Conservation (phyloP, 805 yeast genomes). For the Candida hispaniensis region DNA sequence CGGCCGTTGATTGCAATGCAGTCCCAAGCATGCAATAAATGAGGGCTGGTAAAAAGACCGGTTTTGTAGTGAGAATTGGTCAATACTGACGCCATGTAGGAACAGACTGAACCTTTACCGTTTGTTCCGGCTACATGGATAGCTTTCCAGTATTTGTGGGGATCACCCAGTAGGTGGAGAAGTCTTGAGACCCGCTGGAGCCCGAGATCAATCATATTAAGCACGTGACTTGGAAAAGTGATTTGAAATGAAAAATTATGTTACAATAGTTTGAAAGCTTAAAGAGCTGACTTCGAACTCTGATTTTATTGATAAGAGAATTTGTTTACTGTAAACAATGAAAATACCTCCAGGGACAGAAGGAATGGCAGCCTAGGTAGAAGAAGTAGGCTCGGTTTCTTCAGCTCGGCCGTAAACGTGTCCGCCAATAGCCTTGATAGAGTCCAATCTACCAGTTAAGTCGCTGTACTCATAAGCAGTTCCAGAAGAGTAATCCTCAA, state of each 20-base stretch:
- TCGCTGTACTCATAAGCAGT: slow-evolving; percentile 34
- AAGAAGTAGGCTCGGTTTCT: no score
- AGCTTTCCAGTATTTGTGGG: slow-evolving; percentile 52
- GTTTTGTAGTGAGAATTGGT: slow-evolving; percentile 38
- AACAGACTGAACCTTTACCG: slow-evolving; percentile 90
- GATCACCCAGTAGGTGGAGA: slow-evolving; percentile 48
- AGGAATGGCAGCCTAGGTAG: no score
- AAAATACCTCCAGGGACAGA: no score
- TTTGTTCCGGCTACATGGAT: slow-evolving; percentile 96
- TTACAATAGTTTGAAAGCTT: no score
- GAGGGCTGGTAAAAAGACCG: slow-evolving; percentile 89
- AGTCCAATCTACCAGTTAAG: slow-evolving; percentile 32
- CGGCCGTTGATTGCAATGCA: slow-evolving; percentile 56
- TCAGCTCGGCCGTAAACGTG: slow-evolving; percentile 53
- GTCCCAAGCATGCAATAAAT: slow-evolving; percentile 61
- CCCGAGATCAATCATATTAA: slow-evolving; percentile 42
- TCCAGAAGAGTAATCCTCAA: slow-evolving; percentile 49
- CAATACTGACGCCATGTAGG: slow-evolving; percentile 62
- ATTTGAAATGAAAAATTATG: no score
- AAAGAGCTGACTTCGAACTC: no score
- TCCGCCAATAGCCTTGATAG: slow-evolving; percentile 36
- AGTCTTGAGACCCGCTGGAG: slow-evolving; percentile 40
- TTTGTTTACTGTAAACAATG: no score
- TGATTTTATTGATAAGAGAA: no score
- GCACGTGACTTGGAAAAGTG: no score